These are phyloP conservation scores for Suillus plorans DNA, from an alignment of 768 basidiomycete genomes.

Conservation along the genomic window DNA sequence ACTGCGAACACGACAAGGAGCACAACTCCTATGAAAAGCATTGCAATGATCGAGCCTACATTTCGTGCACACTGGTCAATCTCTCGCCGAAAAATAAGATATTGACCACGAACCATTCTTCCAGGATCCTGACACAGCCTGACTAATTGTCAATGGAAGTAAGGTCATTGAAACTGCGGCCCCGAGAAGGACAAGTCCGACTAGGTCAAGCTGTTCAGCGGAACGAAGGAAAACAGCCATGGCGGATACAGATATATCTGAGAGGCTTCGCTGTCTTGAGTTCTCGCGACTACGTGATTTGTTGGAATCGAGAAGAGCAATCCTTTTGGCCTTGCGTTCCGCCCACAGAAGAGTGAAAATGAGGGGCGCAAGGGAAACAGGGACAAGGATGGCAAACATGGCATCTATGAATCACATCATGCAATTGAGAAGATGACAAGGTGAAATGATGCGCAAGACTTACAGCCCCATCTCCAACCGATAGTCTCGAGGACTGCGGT, in stretches of 20 bases:
- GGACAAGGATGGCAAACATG: slow-evolving; percentile 60
- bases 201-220: slow-evolving; percentile 42
- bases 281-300: background rate
- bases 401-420: slow-evolving; percentile 36
- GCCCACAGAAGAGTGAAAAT: slow-evolving; percentile 57
- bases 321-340: slow-evolving; percentile 44
- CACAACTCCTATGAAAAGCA: slow-evolving; percentile 48
- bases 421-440: background rate
- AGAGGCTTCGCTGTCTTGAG: background rate
- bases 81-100: background rate
- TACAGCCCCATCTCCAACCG: slow-evolving; percentile 73
- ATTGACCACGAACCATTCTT: slow-evolving; percentile 41
- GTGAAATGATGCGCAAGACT: slow-evolving; percentile 23
- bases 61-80: slow-evolving; percentile 9
- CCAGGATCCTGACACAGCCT: slow-evolving; percentile 41
- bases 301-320: slow-evolving; percentile 27
- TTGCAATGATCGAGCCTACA: slow-evolving; percentile 50
- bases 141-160: slow-evolving; percentile 52
- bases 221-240: slow-evolving; percentile 16
- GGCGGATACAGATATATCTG: background rate
- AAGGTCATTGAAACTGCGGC: slow-evolving; percentile 50
- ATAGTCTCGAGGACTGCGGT: slow-evolving; percentile 40
- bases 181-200: slow-evolving; percentile 53
- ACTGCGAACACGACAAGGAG: slow-evolving; percentile 42
- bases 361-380: slow-evolving; percentile 48